Evolutionary conservation across 352 stramenopile genomes (phyloP).

Genomic region (Bremia lactucae): DNA sequence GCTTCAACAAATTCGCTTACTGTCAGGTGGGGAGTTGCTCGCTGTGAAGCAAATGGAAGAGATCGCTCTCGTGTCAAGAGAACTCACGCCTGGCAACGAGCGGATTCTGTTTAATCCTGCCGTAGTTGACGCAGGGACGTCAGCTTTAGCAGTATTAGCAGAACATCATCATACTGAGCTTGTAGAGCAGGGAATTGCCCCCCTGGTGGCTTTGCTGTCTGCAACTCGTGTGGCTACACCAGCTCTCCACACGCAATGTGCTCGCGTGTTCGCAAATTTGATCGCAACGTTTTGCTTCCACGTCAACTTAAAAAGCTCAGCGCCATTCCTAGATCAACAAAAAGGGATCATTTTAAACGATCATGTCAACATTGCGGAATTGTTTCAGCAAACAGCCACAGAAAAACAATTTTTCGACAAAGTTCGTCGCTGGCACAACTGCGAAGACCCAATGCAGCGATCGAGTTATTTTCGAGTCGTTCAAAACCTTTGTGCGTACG

Average conservation of each 20-base stretch:
- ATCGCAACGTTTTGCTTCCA: conserved; percentile 40
- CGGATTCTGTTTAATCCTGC: conserved; percentile 54
- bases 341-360: conserved; percentile 14
- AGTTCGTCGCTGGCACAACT: conserved; percentile 30
- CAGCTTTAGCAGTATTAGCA: conserved; percentile 53
- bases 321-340: conserved; percentile 10
- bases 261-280: conserved; percentile 69
- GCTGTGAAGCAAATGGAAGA: conserved; percentile 72
- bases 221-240: conserved; percentile 20
- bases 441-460: conserved; percentile 51
- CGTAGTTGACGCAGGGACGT: conserved; percentile 57
- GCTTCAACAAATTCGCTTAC: conserved; percentile 57
- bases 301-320: conserved; percentile 23
- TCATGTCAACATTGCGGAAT: conserved; percentile 40
- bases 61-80: conserved; percentile 60
- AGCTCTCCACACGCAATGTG: conserved; percentile 39
- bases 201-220: conserved; percentile 45
- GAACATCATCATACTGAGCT: conserved; percentile 57
- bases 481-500: conserved; percentile 51
- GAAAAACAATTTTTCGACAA: conserved; percentile 33
- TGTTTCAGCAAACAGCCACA: conserved; percentile 32
- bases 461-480: conserved; percentile 69
- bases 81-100: conserved; percentile 68
- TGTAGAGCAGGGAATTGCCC: conserved; percentile 49
- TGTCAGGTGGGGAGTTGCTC: conserved; percentile 47